These are phyloP conservation scores for Jacaranda mimosifolia DNA, from an alignment of 257 asterid genomes.

Conservation along the genomic window DNA sequence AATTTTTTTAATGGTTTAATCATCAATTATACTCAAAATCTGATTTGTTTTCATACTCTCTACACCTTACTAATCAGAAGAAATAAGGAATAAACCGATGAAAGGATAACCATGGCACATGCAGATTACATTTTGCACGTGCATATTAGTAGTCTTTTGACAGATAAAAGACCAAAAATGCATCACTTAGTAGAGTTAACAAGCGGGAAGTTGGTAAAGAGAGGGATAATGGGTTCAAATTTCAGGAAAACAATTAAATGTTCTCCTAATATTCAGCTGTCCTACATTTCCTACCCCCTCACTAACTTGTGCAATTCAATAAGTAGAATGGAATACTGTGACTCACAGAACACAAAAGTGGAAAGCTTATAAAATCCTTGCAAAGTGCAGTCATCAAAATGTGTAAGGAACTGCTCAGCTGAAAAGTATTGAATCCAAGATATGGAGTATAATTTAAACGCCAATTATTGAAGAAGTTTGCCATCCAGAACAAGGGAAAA, in stretches of 20 bases:
- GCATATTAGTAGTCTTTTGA: background rate
- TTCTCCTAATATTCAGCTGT: background rate
- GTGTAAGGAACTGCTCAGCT: background rate
- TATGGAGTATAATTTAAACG: background rate
- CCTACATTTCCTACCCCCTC: background rate
- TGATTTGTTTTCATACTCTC: background rate
- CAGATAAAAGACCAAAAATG: background rate
- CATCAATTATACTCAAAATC: background rate
- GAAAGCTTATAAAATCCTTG: background rate
- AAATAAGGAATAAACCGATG: background rate
- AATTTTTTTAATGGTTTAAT: conserved; percentile 26
- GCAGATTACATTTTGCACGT: background rate
- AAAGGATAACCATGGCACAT: background rate
- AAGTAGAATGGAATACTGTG: background rate
- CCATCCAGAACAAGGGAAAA: background rate
- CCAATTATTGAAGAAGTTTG: background rate
- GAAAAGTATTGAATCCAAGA: background rate
- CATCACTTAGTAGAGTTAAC: background rate
- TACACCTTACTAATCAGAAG: background rate
- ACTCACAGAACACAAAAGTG: background rate
- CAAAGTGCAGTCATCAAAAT: no score
- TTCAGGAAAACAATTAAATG: background rate
- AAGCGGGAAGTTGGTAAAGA: background rate
- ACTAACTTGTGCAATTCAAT: background rate
- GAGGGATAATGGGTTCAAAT: background rate